A percentile compares a stretch with the other conserved stretches of the same genome.
Evolutionary conservation across 768 basidiomycete species (phyloP).

Genomic region (Boletus pseudo-olivaceus): DNA sequence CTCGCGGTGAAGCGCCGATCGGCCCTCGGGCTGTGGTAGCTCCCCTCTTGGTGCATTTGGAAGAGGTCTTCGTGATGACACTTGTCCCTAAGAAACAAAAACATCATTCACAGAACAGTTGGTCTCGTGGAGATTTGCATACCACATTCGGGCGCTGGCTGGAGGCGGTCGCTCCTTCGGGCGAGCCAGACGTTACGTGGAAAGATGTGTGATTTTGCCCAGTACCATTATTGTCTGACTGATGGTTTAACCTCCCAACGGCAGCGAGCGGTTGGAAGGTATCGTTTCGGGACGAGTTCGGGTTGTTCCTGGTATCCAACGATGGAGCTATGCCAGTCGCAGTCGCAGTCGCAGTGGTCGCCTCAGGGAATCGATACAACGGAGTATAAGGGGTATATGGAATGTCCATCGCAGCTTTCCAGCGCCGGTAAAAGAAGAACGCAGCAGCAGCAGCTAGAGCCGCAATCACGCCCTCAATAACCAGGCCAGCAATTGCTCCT

Average conservation of each 20-base stretch:
- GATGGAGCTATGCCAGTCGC: conserved; percentile 13
- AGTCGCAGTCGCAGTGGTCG: not conserved
- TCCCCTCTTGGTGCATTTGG: not conserved
- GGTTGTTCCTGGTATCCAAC: not conserved
- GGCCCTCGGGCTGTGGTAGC: not conserved
- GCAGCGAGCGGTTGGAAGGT: not conserved
- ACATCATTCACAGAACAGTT: not conserved
- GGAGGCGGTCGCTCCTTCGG: not conserved
- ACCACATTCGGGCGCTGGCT: conserved; percentile 7
- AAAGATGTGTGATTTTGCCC: not conserved
- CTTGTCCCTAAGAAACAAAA: conserved; percentile 4
- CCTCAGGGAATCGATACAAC: not conserved
- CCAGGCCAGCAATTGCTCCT: conserved; percentile 24
- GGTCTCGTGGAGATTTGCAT: not conserved
- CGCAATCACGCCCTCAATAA: conserved; percentile 12
- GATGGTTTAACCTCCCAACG: not conserved
- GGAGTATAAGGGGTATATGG: conserved; percentile 3
- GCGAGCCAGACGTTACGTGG: not conserved
- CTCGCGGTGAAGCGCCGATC: not conserved
- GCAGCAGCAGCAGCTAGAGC: conserved; percentile 14
- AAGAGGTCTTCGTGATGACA: conserved; percentile 4
- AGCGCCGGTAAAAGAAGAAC: conserved; percentile 21
- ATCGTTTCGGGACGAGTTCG: not conserved
- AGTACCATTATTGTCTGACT: not conserved
- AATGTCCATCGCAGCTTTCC: conserved; percentile 10